These are phyloP conservation scores for Candida glaebosa DNA, from an alignment of 805 yeast species.

Conservation along the genomic window DNA sequence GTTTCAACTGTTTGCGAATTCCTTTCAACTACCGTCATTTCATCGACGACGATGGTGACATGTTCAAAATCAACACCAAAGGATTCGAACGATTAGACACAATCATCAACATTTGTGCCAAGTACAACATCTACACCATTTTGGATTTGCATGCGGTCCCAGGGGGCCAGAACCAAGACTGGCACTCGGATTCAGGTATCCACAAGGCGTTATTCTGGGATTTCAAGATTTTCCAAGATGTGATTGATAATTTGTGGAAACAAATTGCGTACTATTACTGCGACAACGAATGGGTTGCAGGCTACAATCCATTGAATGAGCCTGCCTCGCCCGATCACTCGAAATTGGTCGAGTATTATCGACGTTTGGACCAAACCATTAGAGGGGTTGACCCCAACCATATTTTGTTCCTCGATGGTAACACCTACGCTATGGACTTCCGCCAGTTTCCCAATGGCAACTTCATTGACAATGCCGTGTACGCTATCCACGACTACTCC, in stretches of 20 bases:
- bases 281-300: conserved; percentile 49
- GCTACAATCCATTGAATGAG: conserved; percentile 53
- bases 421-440: conserved; percentile 51
- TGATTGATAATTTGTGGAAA: conserved; percentile 43
- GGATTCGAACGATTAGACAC: conserved; percentile 46
- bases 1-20: conserved; percentile 46
- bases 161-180: conserved; percentile 55
- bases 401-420: conserved; percentile 47
- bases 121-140: conserved; percentile 45
- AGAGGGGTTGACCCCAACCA: conserved; percentile 47
- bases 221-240: conserved; percentile 46
- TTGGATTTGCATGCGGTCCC: conserved; percentile 49
- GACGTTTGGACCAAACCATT: conserved; percentile 33
- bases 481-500: conserved; percentile 49
- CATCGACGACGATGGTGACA: conserved; percentile 43
- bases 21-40: conserved; percentile 54
- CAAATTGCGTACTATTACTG: conserved; percentile 44
- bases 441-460: conserved; percentile 39
- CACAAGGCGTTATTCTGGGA: conserved; percentile 50
- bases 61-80: conserved; percentile 38
- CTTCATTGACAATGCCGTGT: conserved; percentile 43
- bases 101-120: conserved; percentile 42
- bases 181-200: conserved; percentile 49
- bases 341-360: conserved; percentile 38
- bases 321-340: conserved; percentile 45